Conservation (phyloP, 305 asterid genomes). For the Nicotiana rustica region DNA sequence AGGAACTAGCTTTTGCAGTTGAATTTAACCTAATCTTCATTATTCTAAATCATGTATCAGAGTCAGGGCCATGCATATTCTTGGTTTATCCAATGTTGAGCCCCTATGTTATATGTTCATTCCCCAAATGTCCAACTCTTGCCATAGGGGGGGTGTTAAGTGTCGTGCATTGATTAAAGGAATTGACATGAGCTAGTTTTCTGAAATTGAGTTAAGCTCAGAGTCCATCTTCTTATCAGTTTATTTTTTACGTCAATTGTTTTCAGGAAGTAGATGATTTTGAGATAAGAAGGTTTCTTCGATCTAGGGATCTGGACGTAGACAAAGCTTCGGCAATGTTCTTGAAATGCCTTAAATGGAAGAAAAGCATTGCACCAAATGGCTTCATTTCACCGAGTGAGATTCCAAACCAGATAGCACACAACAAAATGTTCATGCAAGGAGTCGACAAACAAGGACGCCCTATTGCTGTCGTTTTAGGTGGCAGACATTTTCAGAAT, state of each 20-base stretch:
- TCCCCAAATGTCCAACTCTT: neutral
- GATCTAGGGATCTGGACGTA: conserved; percentile 62
- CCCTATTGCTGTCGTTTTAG: conserved; percentile 67
- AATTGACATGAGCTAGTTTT: neutral
- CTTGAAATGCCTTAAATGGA: conserved; percentile 63
- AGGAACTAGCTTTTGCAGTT: no score
- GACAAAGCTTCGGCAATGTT: conserved; percentile 71
- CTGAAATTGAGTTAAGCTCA: neutral
- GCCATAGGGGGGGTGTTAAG: neutral
- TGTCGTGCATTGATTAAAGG: neutral
- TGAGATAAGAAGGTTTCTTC: conserved; percentile 73
- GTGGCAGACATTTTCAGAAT: conserved; percentile 57
- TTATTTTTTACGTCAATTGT: neutral
- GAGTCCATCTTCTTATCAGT: neutral
- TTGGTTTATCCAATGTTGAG: neutral
- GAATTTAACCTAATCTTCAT: no score
- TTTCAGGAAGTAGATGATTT: conserved; percentile 65
- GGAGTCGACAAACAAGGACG: conserved; percentile 72
- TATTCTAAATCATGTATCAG: no score
- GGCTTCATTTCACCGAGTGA: conserved; percentile 56
- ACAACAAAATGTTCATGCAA: conserved; percentile 71
- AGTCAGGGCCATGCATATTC: neutral
- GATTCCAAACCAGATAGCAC: conserved; percentile 60
- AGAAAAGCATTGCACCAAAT: conserved; percentile 56
- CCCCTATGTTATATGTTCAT: neutral